Base-by-base conservation (phyloP, 768 basidiomycete species). In the Mycena floridula region DNA sequence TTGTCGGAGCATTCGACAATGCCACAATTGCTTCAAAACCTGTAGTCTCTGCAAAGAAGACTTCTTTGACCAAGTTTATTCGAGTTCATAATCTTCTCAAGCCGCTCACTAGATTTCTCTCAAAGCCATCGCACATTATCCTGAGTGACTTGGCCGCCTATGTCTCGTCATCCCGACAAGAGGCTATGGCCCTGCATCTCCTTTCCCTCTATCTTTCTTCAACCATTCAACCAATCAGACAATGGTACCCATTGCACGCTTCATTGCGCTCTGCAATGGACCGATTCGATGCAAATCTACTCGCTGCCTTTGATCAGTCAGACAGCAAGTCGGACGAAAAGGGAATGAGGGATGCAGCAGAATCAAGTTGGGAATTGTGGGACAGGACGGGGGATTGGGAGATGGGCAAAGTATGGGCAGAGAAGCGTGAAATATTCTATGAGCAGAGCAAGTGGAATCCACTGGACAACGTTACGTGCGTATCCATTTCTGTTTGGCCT, bases 371-470 rank as follows among this genome's bases (percentile, higher is more conserved):
- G 92, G 79, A 85, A 50, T 79, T 96, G 0, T 87, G 84, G 76
- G 73, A 74, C 44, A 63, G 68, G 38, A 61, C 54, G 25, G 70
- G 62, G 9, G 86, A 90, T 46, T 94, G 89, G 89, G 94, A 95
- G 63, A 81, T 96, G 72, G 89, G 89, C 1, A 85, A 90, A 51
- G 84, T 94, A 15, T 99, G 95, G 90, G 83, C 89, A 1, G 94
- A 99, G 65, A 94, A 95, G 68, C 70, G 87, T 37, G 93, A 95
- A 60, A 82, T 97, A 18, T 92, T 98, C 54, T 97, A 95, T 61
- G 85, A 92, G 50, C 77, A 79, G 46, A 80, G 76, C 6, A 73
- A 76, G 39, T 93, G 89, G 85, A 76, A 86, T 50, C 77, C 93
- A 0, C 59, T 86, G 43, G 81, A 85, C 48, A 99, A 98, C 63